Conservation (phyloP, 176 grass and related monocot species). For the Oryza punctata region DNA sequence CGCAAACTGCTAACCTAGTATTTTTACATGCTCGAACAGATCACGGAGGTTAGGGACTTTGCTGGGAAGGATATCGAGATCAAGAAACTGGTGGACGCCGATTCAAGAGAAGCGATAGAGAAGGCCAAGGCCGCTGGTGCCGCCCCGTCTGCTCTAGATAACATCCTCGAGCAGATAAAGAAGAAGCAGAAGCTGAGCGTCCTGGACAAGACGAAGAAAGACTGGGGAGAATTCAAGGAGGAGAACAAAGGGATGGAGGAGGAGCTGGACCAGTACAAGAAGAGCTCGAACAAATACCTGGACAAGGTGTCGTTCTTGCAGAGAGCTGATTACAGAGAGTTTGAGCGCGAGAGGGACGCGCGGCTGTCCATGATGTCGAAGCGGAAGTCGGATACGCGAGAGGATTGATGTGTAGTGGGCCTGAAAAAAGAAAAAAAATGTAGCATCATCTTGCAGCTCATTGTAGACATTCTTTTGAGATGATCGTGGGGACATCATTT, state of each 20-base stretch:
- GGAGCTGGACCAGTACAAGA: slow-evolving; percentile 90
- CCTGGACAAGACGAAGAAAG: slow-evolving; percentile 98
- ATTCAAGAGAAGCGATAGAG: slow-evolving; percentile 90
- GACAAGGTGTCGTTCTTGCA: slow-evolving; percentile 93
- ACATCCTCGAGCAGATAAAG: slow-evolving; percentile 88
- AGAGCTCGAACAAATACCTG: slow-evolving; percentile 94
- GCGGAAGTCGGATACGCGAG: slow-evolving; percentile 57
- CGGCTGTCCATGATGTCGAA: slow-evolving; percentile 73
- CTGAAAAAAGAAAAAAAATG: background rate
- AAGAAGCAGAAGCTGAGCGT: slow-evolving; percentile 97
- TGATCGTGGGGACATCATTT: slow-evolving; percentile 15
- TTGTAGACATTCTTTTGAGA: slow-evolving; percentile 36
- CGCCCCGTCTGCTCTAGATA: slow-evolving; percentile 54
- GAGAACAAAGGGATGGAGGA: slow-evolving; percentile 86
- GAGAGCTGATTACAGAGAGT: slow-evolving; percentile 83
- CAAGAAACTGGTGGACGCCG: slow-evolving; percentile 85
- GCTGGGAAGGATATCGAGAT: slow-evolving; percentile 90
- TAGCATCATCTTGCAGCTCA: background rate
- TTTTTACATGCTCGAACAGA: slow-evolving; percentile 46
- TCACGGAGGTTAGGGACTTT: slow-evolving; percentile 89
- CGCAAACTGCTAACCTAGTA: background rate
- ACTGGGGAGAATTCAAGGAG: slow-evolving; percentile 96
- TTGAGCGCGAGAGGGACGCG: slow-evolving; percentile 89
- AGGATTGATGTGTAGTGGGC: slow-evolving; percentile 66
- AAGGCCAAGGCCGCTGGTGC: slow-evolving; percentile 63